Percentiles rank a stretch among this genome's conserved stretches.
Conservation (phyloP, 129 eudicot species). For the Flaveria bidentis region DNA sequence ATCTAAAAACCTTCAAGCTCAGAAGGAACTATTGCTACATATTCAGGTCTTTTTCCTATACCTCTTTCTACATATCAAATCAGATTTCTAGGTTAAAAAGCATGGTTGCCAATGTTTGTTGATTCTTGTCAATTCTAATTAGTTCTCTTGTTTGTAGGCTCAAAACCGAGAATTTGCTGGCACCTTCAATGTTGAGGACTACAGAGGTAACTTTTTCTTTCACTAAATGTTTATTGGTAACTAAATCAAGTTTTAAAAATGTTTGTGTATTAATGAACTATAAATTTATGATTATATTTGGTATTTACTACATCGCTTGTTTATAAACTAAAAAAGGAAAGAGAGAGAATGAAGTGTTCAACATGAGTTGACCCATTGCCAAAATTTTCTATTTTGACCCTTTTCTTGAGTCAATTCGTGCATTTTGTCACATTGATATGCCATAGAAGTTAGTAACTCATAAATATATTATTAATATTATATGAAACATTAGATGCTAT, state of each 20-base stretch:
- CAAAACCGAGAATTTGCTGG: slow-evolving; percentile 79
- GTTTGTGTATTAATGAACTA: not conserved
- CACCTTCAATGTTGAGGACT: slow-evolving; percentile 88
- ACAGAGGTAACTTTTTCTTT: slow-evolving; percentile 52
- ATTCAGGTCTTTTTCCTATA: slow-evolving; percentile 61
- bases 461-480: not conserved
- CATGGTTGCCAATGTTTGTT: not conserved
- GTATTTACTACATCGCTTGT: not conserved
- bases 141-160: slow-evolving; percentile 55
- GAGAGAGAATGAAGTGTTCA: no score
- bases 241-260: not conserved
- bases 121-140: not conserved
- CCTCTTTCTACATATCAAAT: slow-evolving; percentile 9
- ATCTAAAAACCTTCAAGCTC: slow-evolving; percentile 75
- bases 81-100: not conserved
- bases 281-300: not conserved
- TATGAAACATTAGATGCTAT: not conserved
- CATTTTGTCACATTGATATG: not conserved
- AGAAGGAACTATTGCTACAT: slow-evolving; percentile 70
- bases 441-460: not conserved
- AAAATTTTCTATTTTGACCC: no score
- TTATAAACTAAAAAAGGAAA: no score
- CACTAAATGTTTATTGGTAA: not conserved
- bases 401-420: not conserved
- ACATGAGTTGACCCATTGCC: not conserved